These are phyloP conservation scores for Collybia sordida DNA, from an alignment of 768 basidiomycete species.

Conservation along the genomic window DNA sequence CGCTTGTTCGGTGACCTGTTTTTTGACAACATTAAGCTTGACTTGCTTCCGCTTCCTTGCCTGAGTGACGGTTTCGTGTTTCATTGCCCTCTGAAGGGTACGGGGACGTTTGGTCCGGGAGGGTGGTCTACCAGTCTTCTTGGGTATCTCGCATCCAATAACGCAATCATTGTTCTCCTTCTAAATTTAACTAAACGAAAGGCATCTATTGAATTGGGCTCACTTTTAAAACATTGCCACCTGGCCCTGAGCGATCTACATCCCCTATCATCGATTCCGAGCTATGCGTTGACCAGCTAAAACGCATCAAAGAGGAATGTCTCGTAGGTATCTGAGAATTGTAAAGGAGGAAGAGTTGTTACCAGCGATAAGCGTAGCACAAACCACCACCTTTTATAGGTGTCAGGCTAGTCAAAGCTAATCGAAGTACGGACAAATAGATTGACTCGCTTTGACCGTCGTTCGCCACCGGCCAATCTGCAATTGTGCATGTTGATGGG, in stretches of 20 bases:
- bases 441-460: background rate
- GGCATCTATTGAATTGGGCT: too few species aligned
- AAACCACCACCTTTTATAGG: too few species aligned
- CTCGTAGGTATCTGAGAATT: too few species aligned
- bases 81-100: background rate
- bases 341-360: too few species aligned
- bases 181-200: too few species aligned
- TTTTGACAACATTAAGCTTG: slow-evolving; percentile 23
- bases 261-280: background rate
- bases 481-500: background rate
- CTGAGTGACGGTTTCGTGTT: background rate
- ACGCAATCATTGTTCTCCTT: too few species aligned
- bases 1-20: slow-evolving; percentile 12
- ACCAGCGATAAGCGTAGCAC: too few species aligned
- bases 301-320: background rate
- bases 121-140: background rate
- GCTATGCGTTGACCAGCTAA: slow-evolving; percentile 1
- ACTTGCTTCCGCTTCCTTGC: slow-evolving; percentile 14
- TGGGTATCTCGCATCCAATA: background rate
- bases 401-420: too few species aligned
- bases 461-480: background rate
- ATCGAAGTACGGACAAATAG: background rate
- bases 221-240: background rate
- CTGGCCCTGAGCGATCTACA: background rate
- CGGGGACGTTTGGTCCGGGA: background rate